Evolutionary conservation across 129 eudicot species (phyloP).

Genomic region (Helichrysum umbraculigerum): DNA sequence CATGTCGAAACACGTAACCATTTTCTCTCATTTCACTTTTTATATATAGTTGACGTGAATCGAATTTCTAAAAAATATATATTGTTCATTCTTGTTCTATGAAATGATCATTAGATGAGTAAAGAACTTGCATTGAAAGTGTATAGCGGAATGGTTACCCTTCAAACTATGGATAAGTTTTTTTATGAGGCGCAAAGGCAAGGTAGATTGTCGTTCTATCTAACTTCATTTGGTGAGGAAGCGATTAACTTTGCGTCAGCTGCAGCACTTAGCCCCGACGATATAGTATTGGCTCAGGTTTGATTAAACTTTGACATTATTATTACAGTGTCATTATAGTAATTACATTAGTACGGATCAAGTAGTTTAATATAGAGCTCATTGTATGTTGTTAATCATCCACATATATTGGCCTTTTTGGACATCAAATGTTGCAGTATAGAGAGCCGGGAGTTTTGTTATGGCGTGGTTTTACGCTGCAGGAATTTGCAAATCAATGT

Average conservation of each 20-base stretch:
- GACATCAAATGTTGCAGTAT: constrained; percentile 43
- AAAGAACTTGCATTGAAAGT: constrained; percentile 59
- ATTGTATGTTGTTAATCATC: background rate
- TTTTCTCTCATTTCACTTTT: background rate
- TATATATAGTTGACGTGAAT: background rate
- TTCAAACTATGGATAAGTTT: constrained; percentile 67
- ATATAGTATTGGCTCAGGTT: constrained; percentile 75
- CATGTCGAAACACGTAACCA: constrained; percentile 35
- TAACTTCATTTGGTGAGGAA: constrained; percentile 77
- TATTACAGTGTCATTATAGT: background rate
- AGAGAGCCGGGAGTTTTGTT: constrained; percentile 77
- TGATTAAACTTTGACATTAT: constrained; percentile 12
- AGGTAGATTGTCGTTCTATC: constrained; percentile 71
- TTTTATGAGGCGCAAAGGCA: constrained; percentile 83
- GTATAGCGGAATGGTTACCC: constrained; percentile 72
- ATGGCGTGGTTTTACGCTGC: constrained; percentile 84
- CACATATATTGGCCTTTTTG: background rate
- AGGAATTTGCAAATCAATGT: constrained; percentile 68
- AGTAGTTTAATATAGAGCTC: background rate
- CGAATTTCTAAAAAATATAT: background rate
- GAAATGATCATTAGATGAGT: constrained; percentile 41
- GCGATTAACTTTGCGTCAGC: constrained; percentile 82
- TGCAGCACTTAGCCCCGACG: constrained; percentile 65
- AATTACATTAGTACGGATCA: too few species aligned
- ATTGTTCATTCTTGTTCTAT: background rate